Evolutionary conservation across 352 stramenopile genomes (phyloP), one percentile per base, ranked within the genome.

Genomic region (Pythium dissotocum): DNA sequence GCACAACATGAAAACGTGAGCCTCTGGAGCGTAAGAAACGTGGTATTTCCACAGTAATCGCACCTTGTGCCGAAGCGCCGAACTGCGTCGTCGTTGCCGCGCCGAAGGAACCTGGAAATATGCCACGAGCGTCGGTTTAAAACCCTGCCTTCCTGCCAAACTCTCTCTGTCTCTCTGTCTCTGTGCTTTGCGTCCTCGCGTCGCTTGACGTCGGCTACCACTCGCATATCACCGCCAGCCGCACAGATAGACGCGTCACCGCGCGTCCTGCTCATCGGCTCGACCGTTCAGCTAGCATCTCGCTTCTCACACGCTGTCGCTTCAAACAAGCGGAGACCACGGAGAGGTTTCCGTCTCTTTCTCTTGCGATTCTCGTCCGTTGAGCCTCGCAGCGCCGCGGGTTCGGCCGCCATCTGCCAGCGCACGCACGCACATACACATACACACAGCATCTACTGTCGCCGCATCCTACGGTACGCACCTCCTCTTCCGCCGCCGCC

Each of bases 41-140:
- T 9, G 49, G 46, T 2, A 4, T 13, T 21, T 30, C 8, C 46
- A 53, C 1, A n/a, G 18, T n/a, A 53, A 32, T 53, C 61, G 24
- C 24, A 73, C 67, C 67, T 69, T 73, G 61, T 16, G 26, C 61
- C 21, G 56, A 55, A 24, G 61, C 42, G 30, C 66, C 60, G 53
- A 73, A 73, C 30, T 63, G 56, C 51, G 64, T 73, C 5, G 52
- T 42, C 30, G 53, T 49, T 26, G 42, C 61, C 28, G 57, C 56
- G 28, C 61, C 67, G 55, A 73, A 73, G 40, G 55, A 63, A 69
- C 67, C 67, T 73, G 67, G 58, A 60, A 70, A 58, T 51, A 57
- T 40, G 58, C 35, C 55, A 70, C 64, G 52, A 58, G 49, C 21
- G 65, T 71, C 65, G 65, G 65, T 66, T 70, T n/a, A 21, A 53